Base-by-base conservation (phyloP, 2,329 filamentous ascomycete genomes). In the Hypomyces perniciosus region DNA sequence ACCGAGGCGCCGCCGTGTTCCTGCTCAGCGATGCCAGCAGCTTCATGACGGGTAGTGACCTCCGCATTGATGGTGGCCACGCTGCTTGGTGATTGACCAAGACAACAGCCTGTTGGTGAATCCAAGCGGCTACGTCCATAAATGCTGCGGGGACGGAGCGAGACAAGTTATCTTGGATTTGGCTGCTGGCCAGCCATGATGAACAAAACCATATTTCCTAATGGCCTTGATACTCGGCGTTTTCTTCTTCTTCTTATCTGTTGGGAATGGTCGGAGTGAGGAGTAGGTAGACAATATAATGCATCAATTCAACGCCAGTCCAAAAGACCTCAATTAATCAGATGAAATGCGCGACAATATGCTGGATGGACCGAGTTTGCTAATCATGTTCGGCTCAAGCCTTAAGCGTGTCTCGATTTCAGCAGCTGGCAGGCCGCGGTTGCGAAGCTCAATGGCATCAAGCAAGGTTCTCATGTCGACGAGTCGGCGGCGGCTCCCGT, bases 41-140 rank as follows among this genome's bases (percentile, higher is more conserved):
- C 56, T 90, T 86, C 72, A 87, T 90, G 84, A 90, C 86, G 13
- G 87, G 86, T 46, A 77, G 79, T 33, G 84, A 87, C 57, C 63
- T 90, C 62, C 71, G 84, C 31, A 84, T 89, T 44, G 86, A 90
- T 61, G 86, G 86, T 8, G 86, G 86, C 0, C 85, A 90, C 62
- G 66, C 72, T 38, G 77, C 78, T 13, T 83, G 80, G 80, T 83
- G 69, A 66, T 38, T 6, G 1, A 4, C 8, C 12, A 10, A 9
- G 48, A 41, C 33, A 9, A 38, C 28, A 27, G n/a, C 20, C n/a
- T 6, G 10, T 9, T 6, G 12, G 31, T 28, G 9, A 10, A 1
- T 31, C 34, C 20, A 34, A 44, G 20, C 31, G 44, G 6, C 29
- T 38, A 13, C 20, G 20, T 35, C 10, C n/a, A 27, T 13, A 8